phyloP scores from a whole-genome alignment of 2,329 filamentous ascomycete species.

The Cordyceps tenuipes region DNA sequence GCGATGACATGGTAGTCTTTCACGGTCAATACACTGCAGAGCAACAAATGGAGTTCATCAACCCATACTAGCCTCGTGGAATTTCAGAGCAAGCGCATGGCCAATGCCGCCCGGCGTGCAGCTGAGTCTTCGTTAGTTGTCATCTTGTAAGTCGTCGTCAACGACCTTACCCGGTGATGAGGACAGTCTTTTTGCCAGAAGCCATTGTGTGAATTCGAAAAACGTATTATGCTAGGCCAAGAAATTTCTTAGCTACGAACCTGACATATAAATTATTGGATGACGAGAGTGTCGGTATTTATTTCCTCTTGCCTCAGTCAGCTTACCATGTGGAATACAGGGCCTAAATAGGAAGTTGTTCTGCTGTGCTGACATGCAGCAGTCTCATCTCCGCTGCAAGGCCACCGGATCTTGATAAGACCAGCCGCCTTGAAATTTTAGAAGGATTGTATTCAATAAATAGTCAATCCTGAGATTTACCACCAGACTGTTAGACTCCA shows the following conservation, averaged over 20 bases:
- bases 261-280: background rate
- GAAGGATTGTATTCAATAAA: no score
- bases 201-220: background rate
- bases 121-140: conserved; percentile 1
- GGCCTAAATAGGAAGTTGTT: background rate
- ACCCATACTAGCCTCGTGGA: conserved; percentile 23
- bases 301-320: background rate
- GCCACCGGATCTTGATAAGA: background rate
- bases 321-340: background rate
- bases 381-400: background rate
- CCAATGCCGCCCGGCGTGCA: conserved; percentile 36
- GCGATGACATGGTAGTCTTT: conserved; percentile 49
- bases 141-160: background rate
- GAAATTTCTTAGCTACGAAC: no score
- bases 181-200: background rate
- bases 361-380: background rate
- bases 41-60: background rate
- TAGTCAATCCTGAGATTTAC: no score
- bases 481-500: no score
- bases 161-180: background rate
- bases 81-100: conserved; percentile 37
- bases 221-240: no score
- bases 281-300: background rate
- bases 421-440: no score
- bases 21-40: background rate